Conservation (phyloP, 2,329 filamentous ascomycete genomes). For the Penicillium sp. region DNA sequence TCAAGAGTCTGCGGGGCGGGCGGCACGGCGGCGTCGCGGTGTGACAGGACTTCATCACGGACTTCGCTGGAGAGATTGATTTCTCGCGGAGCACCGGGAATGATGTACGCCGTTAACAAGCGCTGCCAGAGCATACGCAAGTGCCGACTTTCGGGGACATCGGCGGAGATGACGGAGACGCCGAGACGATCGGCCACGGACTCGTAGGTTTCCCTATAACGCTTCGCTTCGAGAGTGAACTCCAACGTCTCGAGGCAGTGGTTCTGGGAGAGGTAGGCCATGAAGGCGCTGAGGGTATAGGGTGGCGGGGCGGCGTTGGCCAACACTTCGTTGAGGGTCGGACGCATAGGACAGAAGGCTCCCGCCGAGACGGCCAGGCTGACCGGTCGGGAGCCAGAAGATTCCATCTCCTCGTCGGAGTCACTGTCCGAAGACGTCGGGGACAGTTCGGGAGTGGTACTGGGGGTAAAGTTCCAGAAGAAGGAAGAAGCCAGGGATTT, state of each 20-base stretch:
- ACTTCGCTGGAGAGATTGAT: constrained; percentile 87
- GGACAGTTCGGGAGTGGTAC: constrained; percentile 46
- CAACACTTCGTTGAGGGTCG: constrained; percentile 82
- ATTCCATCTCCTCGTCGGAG: constrained; percentile 47
- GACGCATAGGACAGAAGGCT: constrained; percentile 52
- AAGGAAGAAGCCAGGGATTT: constrained; percentile 35
- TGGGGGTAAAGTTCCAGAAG: constrained; percentile 41
- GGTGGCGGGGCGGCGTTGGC: constrained; percentile 81
- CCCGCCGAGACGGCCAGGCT: constrained; percentile 43
- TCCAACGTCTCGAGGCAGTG: constrained; percentile 95
- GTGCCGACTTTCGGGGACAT: constrained; percentile 62
- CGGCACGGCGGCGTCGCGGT: constrained; percentile 56
- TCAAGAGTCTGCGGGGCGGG: constrained; percentile 78
- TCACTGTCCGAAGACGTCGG: constrained; percentile 44
- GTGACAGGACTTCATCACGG: constrained; percentile 72
- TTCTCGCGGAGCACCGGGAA: constrained; percentile 78
- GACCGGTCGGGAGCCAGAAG: constrained; percentile 42
- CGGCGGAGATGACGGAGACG: constrained; percentile 48
- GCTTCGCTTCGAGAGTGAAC: constrained; percentile 90
- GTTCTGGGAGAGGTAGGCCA: constrained; percentile 94
- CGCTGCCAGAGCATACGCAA: constrained; percentile 82
- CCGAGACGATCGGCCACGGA: constrained; percentile 54
- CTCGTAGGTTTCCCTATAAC: constrained; percentile 70
- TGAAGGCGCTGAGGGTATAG: constrained; percentile 89
- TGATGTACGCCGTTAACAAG: constrained; percentile 84